Conservation (phyloP, 306 rosid genomes). For the Trifolium dubium region DNA sequence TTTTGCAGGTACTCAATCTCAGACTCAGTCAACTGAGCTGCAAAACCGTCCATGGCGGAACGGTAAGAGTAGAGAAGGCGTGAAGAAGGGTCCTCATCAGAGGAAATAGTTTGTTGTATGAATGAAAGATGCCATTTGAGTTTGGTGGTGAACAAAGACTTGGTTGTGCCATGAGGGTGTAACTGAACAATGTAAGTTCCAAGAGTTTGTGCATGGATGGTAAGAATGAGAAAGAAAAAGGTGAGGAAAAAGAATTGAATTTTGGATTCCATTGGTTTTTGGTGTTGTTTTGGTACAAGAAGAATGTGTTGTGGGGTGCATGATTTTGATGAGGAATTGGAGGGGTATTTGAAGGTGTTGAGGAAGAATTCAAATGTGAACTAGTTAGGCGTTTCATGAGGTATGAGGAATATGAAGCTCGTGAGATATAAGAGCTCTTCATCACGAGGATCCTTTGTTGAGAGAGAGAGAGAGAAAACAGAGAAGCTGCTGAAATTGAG, state of each 20-base stretch:
- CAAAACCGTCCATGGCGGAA: conserved; percentile 87
- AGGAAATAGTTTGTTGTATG: conserved; percentile 55
- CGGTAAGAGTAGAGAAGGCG: conserved; percentile 90
- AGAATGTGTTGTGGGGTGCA: conserved; percentile 47
- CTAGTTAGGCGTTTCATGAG: conserved; percentile 34
- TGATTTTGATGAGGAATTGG: conserved; percentile 41
- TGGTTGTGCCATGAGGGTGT: conserved; percentile 62
- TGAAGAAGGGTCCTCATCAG: conserved; percentile 59
- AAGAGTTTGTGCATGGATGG: conserved; percentile 61
- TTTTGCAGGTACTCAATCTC: conserved; percentile 64
- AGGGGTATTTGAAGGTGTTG: conserved; percentile 85
- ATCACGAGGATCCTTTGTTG: conserved; percentile 90
- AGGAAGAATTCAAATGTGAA: conserved; percentile 48
- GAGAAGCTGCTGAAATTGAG: conserved; percentile 21
- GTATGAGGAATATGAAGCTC: conserved; percentile 69
- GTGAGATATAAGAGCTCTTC: conserved; percentile 91
- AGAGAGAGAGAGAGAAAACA: conserved; percentile 41
- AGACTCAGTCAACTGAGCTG: conserved; percentile 70
- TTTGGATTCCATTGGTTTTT: conserved; percentile 59
- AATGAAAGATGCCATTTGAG: conserved; percentile 83
- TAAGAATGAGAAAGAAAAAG: conserved; percentile 39
- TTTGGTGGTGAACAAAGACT: conserved; percentile 63
- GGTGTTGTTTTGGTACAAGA: background rate
- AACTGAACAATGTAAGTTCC: conserved; percentile 86
- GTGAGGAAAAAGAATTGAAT: conserved; percentile 48